Evolutionary conservation across 352 stramenopile species (phyloP), one percentile per base, ranked within the genome.

Genomic region (Plasmopara viticola): DNA sequence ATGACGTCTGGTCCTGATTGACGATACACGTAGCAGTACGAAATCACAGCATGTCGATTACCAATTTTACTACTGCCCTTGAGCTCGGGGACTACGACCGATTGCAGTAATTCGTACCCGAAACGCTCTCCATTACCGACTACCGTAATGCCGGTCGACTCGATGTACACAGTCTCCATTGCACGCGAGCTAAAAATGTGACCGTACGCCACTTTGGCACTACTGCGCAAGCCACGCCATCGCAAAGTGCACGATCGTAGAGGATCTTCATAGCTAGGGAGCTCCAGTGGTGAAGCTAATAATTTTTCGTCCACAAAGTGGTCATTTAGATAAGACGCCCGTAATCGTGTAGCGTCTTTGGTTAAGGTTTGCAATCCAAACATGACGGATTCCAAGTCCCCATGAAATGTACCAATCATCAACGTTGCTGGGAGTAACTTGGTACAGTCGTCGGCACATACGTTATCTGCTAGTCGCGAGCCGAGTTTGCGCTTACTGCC

Each of bases 11-110:
- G 56, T 15, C 53, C 60, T 2, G 48, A 51, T 20, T 73, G 60
- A 4, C 60, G 61, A 53, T 70, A 73, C 42, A 73, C 52, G 51
- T 63, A 73, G 57, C 64, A 73, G 57, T 62, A 70, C 9, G 64
- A 73, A n/a, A 70, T 64, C 28, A 63, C 18, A 3, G 56, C 51
- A 61, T 65, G 61, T 0, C 4, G 42, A 28, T n/a, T 54, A 4
- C 33, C 43, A 18, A 39, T 60, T 20, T 38, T 58, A 8, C 40
- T 28, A 30, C 54, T 52, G 12, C 56, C 61, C 37, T 35, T 50
- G 14, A 64, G 53, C 2, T 47, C 58, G 14, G 65, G 43, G 1
- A 70, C 30, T 4, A 62, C 54, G 1, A 74, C 53, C 4, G 65
- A 68, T 40, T 73, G 65, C 5, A 70, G 45, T 28, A 74, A 29